phyloP scores from a whole-genome alignment of 305 asterid species.

The Caryopteris hybrid region DNA sequence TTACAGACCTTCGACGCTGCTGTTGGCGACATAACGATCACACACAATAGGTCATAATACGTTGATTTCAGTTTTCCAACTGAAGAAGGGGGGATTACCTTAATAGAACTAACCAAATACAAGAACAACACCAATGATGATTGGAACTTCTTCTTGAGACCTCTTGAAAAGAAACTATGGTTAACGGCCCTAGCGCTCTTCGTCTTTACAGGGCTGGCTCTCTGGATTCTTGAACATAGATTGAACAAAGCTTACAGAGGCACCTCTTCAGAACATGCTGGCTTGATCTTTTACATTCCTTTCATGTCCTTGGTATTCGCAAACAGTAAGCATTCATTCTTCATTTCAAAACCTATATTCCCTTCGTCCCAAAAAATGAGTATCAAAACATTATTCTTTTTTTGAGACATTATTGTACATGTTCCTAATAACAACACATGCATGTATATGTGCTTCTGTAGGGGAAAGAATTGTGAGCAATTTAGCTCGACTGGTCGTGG shows the following conservation, averaged over 20 bases:
- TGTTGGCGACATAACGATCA: conserved; percentile 41
- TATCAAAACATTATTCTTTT: no score
- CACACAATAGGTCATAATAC: conserved; percentile 24
- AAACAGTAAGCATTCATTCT: conserved; percentile 24
- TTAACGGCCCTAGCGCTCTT: conserved; percentile 30
- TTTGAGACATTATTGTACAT: no score
- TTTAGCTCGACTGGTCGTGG: conserved; percentile 42
- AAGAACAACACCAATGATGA: conserved; percentile 9
- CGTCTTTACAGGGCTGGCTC: conserved; percentile 27
- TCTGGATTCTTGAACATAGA: conserved; percentile 43
- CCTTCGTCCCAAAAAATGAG: no score
- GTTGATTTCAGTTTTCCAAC: conserved; percentile 43
- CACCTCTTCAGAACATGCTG: conserved; percentile 32
- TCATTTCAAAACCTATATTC: no score
- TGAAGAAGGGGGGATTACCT: conserved; percentile 35
- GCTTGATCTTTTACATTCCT: conserved; percentile 36
- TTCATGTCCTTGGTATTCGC: conserved; percentile 41
- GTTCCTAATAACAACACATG: no score
- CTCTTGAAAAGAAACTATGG: conserved; percentile 30
- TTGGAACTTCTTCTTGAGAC: conserved; percentile 33
- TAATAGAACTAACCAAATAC: not conserved
- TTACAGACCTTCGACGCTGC: conserved; percentile 37
- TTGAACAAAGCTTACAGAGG: conserved; percentile 33
- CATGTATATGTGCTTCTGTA: not conserved
- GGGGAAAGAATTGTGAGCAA: conserved; percentile 42